Percentiles rank a stretch among this genome's conserved stretches.
Evolutionary conservation across 305 asterid species (phyloP).

Genomic region (Solanum hybrid): DNA sequence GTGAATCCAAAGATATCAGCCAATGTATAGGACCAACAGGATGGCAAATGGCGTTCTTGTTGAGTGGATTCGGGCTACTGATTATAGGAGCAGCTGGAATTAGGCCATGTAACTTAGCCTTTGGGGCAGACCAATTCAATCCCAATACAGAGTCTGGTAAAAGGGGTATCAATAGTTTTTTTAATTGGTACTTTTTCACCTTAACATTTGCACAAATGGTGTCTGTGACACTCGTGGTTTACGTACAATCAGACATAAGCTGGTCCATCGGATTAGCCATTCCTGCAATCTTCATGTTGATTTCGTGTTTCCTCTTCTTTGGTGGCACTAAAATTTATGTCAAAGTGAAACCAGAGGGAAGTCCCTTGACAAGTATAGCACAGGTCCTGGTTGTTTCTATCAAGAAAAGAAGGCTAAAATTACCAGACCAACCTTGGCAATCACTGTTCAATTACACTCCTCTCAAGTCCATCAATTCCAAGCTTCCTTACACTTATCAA

Average conservation of each 20-base stretch:
- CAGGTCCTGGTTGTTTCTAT: constrained; percentile 43
- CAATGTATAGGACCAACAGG: constrained; percentile 43
- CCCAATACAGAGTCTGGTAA: constrained; percentile 59
- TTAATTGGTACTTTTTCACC: constrained; percentile 80
- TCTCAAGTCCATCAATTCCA: constrained; percentile 48
- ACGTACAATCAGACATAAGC: constrained; percentile 56
- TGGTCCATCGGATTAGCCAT: constrained; percentile 64
- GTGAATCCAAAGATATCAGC: constrained; percentile 18
- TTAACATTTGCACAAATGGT: constrained; percentile 61
- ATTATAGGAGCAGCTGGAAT: constrained; percentile 63
- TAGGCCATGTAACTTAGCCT: constrained; percentile 72
- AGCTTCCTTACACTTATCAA: constrained; percentile 47
- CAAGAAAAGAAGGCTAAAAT: constrained; percentile 45
- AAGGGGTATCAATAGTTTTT: constrained; percentile 61
- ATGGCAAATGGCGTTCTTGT: constrained; percentile 40
- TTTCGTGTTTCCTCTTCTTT: constrained; percentile 53
- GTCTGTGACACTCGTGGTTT: constrained; percentile 59
- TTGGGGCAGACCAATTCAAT: constrained; percentile 79
- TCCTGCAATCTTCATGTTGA: constrained; percentile 55
- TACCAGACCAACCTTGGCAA: constrained; percentile 40
- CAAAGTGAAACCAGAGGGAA: constrained; percentile 69
- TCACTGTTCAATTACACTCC: constrained; percentile 36
- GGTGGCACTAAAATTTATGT: constrained; percentile 54
- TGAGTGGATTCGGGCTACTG: constrained; percentile 46
- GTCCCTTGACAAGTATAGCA: constrained; percentile 47